Evolutionary conservation across 2,329 filamentous ascomycete species (phyloP).

Genomic region (Helotiales sp.): DNA sequence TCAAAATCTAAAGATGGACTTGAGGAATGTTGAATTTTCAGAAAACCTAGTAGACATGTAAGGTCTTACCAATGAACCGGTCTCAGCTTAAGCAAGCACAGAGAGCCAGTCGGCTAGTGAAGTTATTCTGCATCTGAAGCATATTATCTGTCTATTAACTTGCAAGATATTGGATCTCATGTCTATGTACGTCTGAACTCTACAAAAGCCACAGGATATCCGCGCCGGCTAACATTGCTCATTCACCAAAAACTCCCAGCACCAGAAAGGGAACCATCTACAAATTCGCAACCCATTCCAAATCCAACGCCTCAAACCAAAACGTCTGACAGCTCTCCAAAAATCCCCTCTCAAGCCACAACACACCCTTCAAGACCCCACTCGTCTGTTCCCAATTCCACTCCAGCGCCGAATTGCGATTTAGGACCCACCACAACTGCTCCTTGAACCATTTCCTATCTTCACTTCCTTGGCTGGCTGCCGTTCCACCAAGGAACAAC

Average conservation of each 20-base stretch:
- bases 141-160: background rate
- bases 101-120: too few species aligned
- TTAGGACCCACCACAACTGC: background rate
- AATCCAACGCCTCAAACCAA: background rate
- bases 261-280: background rate
- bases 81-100: too few species aligned
- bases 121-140: too few species aligned
- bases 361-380: background rate
- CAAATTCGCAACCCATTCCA: slow-evolving; percentile 1
- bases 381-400: background rate
- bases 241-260: background rate
- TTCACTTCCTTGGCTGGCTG: background rate
- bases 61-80: too few species aligned
- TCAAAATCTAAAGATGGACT: too few species aligned
- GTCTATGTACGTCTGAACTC: background rate
- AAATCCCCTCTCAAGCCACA: background rate
- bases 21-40: too few species aligned
- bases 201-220: background rate
- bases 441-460: slow-evolving; percentile 10
- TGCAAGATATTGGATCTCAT: too few species aligned
- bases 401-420: background rate
- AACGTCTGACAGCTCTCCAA: background rate
- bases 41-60: too few species aligned
- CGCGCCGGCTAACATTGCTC: background rate
- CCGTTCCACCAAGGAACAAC: background rate